Base-by-base conservation (phyloP, 1,284 basidiomycete species). In the Leccinum pachyderme region DNA sequence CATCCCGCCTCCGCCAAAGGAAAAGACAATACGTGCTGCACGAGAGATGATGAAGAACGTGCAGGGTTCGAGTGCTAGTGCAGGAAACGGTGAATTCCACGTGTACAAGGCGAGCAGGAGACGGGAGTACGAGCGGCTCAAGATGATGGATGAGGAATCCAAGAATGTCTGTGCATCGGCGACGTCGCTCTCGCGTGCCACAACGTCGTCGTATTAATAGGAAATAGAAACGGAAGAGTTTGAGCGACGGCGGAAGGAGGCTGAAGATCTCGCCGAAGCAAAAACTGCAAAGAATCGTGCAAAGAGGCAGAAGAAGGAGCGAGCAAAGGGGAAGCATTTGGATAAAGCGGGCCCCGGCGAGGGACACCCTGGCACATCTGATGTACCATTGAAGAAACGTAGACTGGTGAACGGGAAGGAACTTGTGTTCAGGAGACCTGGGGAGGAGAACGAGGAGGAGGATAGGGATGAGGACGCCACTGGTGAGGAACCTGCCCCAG, bases 41-140 rank as follows among this genome's bases (percentile, higher is more conserved):
- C 79, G 90, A 49, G 95, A 98, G 72, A 96, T 96, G 89, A 96
- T 99, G 89, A 98, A 97, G 81, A 98, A 96, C 63, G 94, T 98
- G 3, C 92, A 95, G 70, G 95, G 95, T 1, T 94, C 91, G 8
- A 92, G 89, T 72, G 92, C 93, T 2, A 95, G 91, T 53, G 93
- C 95, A 15, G 95, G 95, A 47, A 94, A 90, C 60, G 94, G 94
- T 49, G 95, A 97, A 73, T 97, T 97, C 65, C 97, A 99, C 69
- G 97, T 99, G 4, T 99, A 99, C 79, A 99, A 99, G 72, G 95
- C 97, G 45, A 86, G 88, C 60, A 77, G 97, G 59, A 80, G 96
- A 67, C 81, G 95, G 66, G 97, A 99, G 75, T 98, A 96, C 65
- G 97, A 99, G 72, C 78, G 97, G 49, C 72, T 99, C 53, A 93